Evolutionary conservation across 1,284 basidiomycete species (phyloP).

Genomic region (Blastosporella zonata): DNA sequence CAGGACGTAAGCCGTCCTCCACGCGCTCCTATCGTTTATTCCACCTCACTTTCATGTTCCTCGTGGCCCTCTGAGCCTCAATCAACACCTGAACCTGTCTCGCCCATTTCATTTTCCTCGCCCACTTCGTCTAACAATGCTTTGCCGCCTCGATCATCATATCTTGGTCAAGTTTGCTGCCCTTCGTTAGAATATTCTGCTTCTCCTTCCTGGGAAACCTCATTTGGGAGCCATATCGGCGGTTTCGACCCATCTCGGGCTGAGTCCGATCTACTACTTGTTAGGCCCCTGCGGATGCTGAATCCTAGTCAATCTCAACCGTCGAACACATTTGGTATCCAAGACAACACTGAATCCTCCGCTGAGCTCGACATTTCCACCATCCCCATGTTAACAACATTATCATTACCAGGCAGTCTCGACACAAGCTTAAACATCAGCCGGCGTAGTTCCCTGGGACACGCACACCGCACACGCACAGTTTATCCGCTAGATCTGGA

Average conservation of each 20-base stretch:
- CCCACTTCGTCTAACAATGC: conserved; percentile 27
- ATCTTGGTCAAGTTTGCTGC: conserved; percentile 11
- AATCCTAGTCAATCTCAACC: conserved; percentile 9
- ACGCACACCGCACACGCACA: neutral
- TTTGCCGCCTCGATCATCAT: conserved; percentile 14
- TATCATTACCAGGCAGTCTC: conserved; percentile 16
- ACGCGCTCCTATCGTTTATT: neutral
- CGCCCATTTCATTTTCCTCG: conserved; percentile 32
- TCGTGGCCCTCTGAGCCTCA: conserved; percentile 14
- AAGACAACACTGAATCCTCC: conserved; percentile 7
- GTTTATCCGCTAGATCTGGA: conserved; percentile 18
- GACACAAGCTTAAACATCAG: conserved; percentile 10
- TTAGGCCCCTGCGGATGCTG: conserved; percentile 5
- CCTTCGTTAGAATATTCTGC: conserved; percentile 22
- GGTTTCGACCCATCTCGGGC: conserved; percentile 8
- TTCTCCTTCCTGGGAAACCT: conserved; percentile 28
- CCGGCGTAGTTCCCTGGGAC: conserved; percentile 8
- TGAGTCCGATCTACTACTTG: neutral
- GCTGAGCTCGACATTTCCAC: conserved; percentile 7
- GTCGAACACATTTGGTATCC: neutral
- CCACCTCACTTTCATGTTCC: conserved; percentile 4
- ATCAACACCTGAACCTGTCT: conserved; percentile 18
- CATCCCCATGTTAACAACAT: conserved; percentile 16
- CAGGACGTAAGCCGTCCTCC: neutral
- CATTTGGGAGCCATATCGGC: conserved; percentile 22